Evolutionary conservation across 768 basidiomycete species (phyloP).

Genomic region (Trametes punicea): DNA sequence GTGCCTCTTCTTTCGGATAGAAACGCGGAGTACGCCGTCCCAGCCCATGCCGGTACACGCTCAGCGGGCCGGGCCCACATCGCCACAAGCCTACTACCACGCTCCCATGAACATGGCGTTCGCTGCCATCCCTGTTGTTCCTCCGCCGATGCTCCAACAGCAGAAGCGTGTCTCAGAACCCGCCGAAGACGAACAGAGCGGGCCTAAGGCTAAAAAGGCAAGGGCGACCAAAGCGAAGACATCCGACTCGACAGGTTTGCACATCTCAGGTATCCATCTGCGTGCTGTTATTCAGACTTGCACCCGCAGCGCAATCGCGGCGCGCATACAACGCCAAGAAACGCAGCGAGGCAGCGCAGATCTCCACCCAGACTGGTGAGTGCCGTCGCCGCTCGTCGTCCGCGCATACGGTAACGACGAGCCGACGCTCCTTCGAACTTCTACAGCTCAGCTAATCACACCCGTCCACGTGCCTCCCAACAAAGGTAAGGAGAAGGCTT

Average conservation of each 20-base stretch:
- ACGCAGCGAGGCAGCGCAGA: constrained; percentile 65
- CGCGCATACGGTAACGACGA: constrained; percentile 2
- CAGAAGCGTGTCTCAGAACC: constrained; percentile 38
- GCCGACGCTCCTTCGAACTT: not conserved
- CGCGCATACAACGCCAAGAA: constrained; percentile 72
- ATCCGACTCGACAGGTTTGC: constrained; percentile 33
- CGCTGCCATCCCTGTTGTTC: constrained; percentile 13
- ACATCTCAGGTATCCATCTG: not conserved
- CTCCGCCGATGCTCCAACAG: constrained; percentile 5
- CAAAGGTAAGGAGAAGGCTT: constrained; percentile 46
- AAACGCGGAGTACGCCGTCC: constrained; percentile 44
- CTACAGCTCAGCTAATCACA: constrained; percentile 30
- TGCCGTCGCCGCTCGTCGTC: constrained; percentile 5
- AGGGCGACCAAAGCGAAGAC: constrained; percentile 36
- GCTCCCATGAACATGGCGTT: constrained; percentile 11
- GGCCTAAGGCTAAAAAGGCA: constrained; percentile 47
- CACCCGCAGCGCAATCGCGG: constrained; percentile 40
- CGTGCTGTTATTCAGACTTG: not conserved
- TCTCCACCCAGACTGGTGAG: constrained; percentile 63
- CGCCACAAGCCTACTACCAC: constrained; percentile 13
- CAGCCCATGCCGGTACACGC: constrained; percentile 32
- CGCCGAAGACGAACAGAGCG: constrained; percentile 37
- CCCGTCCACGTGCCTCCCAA: constrained; percentile 36
- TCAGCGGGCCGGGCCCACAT: constrained; percentile 17
- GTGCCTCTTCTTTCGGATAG: constrained; percentile 58